Percentiles rank a stretch among this genome's conserved stretches.
These are phyloP conservation scores for Alternaria ventricosa DNA, from an alignment of 2,329 filamentous ascomycete species.

Conservation along the genomic window DNA sequence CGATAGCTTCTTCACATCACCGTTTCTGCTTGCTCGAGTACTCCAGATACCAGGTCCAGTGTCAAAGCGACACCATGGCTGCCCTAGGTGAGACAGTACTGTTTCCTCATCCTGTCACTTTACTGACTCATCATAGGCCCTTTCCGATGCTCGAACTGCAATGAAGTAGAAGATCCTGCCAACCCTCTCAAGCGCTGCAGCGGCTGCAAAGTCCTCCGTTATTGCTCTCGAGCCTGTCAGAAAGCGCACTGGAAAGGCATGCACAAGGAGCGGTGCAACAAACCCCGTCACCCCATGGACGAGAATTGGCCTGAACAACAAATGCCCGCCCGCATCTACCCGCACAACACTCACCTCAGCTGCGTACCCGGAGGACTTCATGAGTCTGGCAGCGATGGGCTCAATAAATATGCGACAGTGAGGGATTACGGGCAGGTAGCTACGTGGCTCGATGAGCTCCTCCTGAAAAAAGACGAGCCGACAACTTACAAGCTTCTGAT, in stretches of 20 bases:
- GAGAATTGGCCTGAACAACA: background rate
- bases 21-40: too few relatives aligned
- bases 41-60: too few relatives aligned
- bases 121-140: background rate
- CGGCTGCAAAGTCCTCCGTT: background rate
- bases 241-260: background rate
- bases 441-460: background rate
- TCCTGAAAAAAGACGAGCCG: background rate
- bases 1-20: background rate
- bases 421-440: background rate
- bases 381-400: too few relatives aligned
- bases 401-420: background rate
- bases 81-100: background rate
- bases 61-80: background rate
- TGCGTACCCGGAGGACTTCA: background rate
- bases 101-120: background rate
- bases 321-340: background rate
- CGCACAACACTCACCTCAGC: background rate
- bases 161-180: background rate
- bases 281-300: background rate
- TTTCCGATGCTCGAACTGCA: background rate
- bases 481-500: background rate
- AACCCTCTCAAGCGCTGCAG: background rate
- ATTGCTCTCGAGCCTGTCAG: background rate
- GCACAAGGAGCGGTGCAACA: background rate